Evolutionary conservation across 495 filamentous ascomycete species (phyloP).

Genomic region (Penicillium arizonense): DNA sequence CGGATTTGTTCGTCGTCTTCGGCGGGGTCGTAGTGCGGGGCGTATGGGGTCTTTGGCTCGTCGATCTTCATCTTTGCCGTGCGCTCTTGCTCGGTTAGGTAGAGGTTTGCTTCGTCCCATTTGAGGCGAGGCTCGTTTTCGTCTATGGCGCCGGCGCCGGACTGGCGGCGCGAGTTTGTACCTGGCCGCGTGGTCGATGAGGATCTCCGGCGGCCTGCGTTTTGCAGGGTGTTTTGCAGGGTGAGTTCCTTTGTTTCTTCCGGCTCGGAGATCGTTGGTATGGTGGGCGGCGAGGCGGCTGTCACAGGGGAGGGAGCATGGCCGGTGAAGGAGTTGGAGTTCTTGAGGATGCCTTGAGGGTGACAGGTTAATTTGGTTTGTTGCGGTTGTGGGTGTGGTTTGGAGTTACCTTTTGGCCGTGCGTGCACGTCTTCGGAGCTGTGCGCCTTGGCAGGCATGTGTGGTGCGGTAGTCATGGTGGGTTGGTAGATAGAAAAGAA

Average conservation of each 20-base stretch:
- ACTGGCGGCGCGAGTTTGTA: conserved; percentile 67
- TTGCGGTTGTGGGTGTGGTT: not conserved
- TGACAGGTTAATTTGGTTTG: not conserved
- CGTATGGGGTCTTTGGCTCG: conserved; percentile 97
- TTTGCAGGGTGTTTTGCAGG: conserved; percentile 88
- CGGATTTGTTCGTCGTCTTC: conserved; percentile 79
- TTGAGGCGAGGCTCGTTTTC: conserved; percentile 75
- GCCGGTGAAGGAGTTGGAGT: conserved; percentile 52
- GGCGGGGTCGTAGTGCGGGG: conserved; percentile 81
- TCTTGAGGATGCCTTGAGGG: conserved; percentile 86
- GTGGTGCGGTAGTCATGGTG: conserved; percentile 33
- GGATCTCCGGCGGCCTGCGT: conserved; percentile 86
- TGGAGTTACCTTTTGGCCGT: conserved; percentile 71
- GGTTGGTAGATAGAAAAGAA: conserved; percentile 4
- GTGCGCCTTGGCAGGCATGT: conserved; percentile 35
- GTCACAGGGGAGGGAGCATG: conserved; percentile 2
- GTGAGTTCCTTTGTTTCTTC: conserved; percentile 75
- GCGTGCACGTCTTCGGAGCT: conserved; percentile 45
- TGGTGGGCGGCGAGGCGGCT: conserved; percentile 21
- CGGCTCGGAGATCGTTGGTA: conserved; percentile 28
- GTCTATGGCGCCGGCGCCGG: conserved; percentile 43
- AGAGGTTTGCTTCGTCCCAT: conserved; percentile 98
- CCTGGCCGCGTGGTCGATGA: conserved; percentile 65
- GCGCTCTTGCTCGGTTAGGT: conserved; percentile 92
- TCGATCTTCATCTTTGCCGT: conserved; percentile 97